A percentile compares a stretch with the other conserved stretches of the same genome.
phyloP scores from a whole-genome alignment of 495 filamentous ascomycete species.

The Aspergillus bertholletiae region DNA sequence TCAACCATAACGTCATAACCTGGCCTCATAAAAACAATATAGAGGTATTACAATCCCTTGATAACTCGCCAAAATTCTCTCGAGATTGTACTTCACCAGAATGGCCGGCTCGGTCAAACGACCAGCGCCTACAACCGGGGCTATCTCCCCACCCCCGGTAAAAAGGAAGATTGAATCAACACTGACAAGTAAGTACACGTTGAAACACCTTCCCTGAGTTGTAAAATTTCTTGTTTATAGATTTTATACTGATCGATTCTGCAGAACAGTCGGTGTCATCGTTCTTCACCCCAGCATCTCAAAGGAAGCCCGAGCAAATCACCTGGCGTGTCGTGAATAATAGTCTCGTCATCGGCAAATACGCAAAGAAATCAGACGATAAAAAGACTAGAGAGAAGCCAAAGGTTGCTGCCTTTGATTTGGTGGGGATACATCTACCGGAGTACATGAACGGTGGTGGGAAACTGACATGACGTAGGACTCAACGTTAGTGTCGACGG shows the following conservation, averaged over 20 bases:
- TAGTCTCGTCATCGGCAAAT: slow-evolving; percentile 75
- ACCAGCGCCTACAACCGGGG: slow-evolving; percentile 28
- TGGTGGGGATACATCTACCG: slow-evolving; percentile 46
- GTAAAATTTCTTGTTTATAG: too few species aligned
- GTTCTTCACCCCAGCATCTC: slow-evolving; percentile 86
- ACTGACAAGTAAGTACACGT: slow-evolving; percentile 57
- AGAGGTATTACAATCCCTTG: not conserved
- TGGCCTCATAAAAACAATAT: not conserved
- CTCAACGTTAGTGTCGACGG: slow-evolving; percentile 76
- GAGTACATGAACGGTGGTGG: not conserved
- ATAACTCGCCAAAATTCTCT: slow-evolving; percentile 6
- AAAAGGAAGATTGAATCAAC: slow-evolving; percentile 63
- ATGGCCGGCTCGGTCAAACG: slow-evolving; percentile 36
- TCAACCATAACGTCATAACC: not conserved
- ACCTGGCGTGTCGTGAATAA: slow-evolving; percentile 68
- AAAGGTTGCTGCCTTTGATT: slow-evolving; percentile 87
- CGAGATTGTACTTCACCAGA: slow-evolving; percentile 14
- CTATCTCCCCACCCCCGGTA: slow-evolving; percentile 45
- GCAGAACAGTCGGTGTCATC: slow-evolving; percentile 66
- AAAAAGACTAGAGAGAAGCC: slow-evolving; percentile 23
- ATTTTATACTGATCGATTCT: not conserved
- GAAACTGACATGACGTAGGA: slow-evolving; percentile 52
- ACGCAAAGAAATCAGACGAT: slow-evolving; percentile 40
- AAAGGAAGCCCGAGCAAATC: slow-evolving; percentile 77
- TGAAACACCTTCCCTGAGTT: not conserved